Conservation (phyloP, 176 grass and related monocot genomes). For the Coix lacrymajobi region DNA sequence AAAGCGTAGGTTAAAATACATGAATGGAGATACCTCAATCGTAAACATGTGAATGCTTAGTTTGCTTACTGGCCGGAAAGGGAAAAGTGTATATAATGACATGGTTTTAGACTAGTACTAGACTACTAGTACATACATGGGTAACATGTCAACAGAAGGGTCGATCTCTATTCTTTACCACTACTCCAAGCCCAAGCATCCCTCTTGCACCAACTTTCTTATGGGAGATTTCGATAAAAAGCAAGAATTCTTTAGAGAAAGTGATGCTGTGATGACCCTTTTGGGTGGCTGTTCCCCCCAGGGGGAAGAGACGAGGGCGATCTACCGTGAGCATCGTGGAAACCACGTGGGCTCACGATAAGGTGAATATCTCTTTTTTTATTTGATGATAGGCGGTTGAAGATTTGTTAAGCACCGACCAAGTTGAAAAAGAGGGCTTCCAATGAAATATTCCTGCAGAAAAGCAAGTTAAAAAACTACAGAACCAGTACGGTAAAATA, state of each 20-base stretch:
- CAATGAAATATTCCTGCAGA: neutral
- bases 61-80: neutral
- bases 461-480: neutral
- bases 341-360: conserved; percentile 12
- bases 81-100: conserved; percentile 1
- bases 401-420: conserved; percentile 48
- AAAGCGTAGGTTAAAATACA: neutral
- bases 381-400: neutral
- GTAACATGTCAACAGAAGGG: neutral
- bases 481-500: neutral
- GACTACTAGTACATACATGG: too few species aligned
- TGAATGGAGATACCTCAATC: neutral
- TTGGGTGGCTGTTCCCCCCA: conserved; percentile 8
- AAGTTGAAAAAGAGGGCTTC: neutral
- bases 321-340: conserved; percentile 15
- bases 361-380: conserved; percentile 16
- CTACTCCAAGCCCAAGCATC: conserved; percentile 6
- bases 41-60: neutral
- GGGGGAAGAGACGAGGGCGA: neutral
- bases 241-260: conserved; percentile 16
- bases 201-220: neutral
- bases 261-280: conserved; percentile 11
- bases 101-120: neutral
- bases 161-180: neutral
- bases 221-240: neutral